Base-by-base conservation (phyloP, 345 rosid species). In the Citrus cavaleriei region DNA sequence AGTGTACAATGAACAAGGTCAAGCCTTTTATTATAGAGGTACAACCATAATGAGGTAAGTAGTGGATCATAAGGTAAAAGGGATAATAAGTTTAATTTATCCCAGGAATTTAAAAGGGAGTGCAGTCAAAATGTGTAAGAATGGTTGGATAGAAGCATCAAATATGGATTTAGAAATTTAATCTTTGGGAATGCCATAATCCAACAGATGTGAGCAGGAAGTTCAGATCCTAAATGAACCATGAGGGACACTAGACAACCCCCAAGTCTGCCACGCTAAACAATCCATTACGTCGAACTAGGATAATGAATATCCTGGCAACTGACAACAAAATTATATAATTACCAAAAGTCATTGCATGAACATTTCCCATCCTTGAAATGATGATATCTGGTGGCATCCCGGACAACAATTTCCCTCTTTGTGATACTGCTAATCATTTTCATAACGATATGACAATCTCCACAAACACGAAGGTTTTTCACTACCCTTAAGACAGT, bases 381-480 rank as follows among this genome's bases (percentile, higher is more conserved):
- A 86, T 91, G 93, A 83, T 93, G 97, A 89, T 89, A 93, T 75
- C 97, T 85, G 46, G 87, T 89, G 10, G 93, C 93, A 82, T 93
- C 95, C 69, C 97, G 81, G 9, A 93, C 91, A 69, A 89, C 68
- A 80, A 93, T 85, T 87, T 93, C 93, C 81, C 93, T 82, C 34
- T 75, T 87, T 5, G 83, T 83, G 57, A 89, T 91, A 51, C 82
- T 78, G 77, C 97, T 89, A 62, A 89, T 78, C 60, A 86, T 77
- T 83, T 91, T 93, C 72, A 93, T 30, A 77, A 89, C 90, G 12
- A 83, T 79, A 81, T 93, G 97, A 60, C 97, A 91, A 81, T 93
- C 95, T 69, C 90, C 92, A 82, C 97, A 93, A 38, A 93, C 89
- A 32, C 95, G 87, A 24, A 93, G 91, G 75, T 91, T 93, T 70